These are phyloP conservation scores for Salix dunnii DNA, from an alignment of 345 rosid species.

Conservation along the genomic window DNA sequence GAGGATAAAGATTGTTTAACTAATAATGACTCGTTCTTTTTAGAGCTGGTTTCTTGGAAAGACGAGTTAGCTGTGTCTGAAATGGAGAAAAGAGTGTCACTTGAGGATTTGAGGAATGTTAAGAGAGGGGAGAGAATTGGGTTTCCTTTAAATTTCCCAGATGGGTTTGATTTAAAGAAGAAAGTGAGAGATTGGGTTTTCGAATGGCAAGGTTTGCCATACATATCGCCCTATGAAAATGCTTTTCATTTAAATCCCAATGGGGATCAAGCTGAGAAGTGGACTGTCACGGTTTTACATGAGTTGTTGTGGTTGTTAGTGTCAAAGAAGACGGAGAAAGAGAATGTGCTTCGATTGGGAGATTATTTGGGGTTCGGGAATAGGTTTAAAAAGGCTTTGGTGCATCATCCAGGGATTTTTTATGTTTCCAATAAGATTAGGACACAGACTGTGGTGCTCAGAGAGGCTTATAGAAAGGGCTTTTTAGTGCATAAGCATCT, in stretches of 20 bases:
- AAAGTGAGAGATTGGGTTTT: conserved; percentile 68
- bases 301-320: conserved; percentile 64
- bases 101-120: conserved; percentile 15
- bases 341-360: conserved; percentile 58
- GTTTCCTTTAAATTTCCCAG: conserved; percentile 68
- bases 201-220: conserved; percentile 73
- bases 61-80: conserved; percentile 54
- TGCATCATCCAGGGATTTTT: conserved; percentile 81
- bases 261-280: conserved; percentile 75
- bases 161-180: conserved; percentile 62
- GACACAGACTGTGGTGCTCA: conserved; percentile 74
- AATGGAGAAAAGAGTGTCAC: conserved; percentile 52
- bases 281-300: conserved; percentile 73
- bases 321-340: conserved; percentile 72
- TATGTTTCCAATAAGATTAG: conserved; percentile 74
- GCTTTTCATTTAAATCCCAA: conserved; percentile 54
- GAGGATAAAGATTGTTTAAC: conserved; percentile 28
- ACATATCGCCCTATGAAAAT: conserved; percentile 68
- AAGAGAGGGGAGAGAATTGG: conserved; percentile 43
- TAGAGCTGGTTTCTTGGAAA: conserved; percentile 52
- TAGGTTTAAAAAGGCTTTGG: conserved; percentile 60
- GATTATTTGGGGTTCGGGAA: conserved; percentile 60
- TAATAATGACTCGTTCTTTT: conserved; percentile 34
- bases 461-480: conserved; percentile 70
- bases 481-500: conserved; percentile 67